Percentiles rank a stretch among this genome's conserved stretches.
Evolutionary conservation across 2,329 filamentous ascomycete species (phyloP).

Genomic region (Nemania abortiva): DNA sequence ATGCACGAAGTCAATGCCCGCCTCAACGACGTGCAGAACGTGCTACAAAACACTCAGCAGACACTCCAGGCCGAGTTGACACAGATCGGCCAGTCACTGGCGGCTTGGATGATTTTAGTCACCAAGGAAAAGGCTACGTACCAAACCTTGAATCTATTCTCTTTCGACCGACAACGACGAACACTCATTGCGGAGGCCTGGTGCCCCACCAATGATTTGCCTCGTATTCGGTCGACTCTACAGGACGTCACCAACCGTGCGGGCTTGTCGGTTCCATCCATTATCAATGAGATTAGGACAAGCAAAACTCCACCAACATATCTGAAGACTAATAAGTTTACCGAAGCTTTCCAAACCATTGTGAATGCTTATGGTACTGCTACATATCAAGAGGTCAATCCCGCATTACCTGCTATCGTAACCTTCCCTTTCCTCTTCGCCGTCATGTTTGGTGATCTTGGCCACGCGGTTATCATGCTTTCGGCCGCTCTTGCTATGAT

Average conservation of each 20-base stretch:
- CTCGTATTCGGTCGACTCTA: slow-evolving; percentile 89
- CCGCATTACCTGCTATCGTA: slow-evolving; percentile 92
- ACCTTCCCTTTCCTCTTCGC: slow-evolving; percentile 99
- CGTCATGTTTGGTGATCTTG: slow-evolving; percentile 99
- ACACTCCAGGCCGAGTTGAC: slow-evolving; percentile 93
- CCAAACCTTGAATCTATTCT: slow-evolving; percentile 94
- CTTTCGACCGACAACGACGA: slow-evolving; percentile 94
- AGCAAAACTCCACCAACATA: slow-evolving; percentile 98
- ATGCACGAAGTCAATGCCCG: slow-evolving; percentile 97
- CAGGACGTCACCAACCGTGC: slow-evolving; percentile 97
- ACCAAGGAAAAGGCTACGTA: slow-evolving; percentile 99
- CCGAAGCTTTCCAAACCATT: slow-evolving; percentile 97
- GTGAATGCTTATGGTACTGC: slow-evolving; percentile 98
- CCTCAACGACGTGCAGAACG: slow-evolving; percentile 89
- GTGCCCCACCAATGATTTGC: slow-evolving; percentile 92
- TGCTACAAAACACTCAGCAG: slow-evolving; percentile 93
- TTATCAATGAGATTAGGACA: slow-evolving; percentile 97
- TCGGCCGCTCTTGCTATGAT: slow-evolving; percentile 90
- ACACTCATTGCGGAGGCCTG: slow-evolving; percentile 98
- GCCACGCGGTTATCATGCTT: slow-evolving; percentile 92
- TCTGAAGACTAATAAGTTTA: slow-evolving; percentile 98
- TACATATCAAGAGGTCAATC: slow-evolving; percentile 97
- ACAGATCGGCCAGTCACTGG: slow-evolving; percentile 91
- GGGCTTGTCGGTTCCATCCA: slow-evolving; percentile 95
- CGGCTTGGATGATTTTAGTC: slow-evolving; percentile 97